Conservation (phyloP, 78 protist genomes). For the Parvularia atlantis region DNA sequence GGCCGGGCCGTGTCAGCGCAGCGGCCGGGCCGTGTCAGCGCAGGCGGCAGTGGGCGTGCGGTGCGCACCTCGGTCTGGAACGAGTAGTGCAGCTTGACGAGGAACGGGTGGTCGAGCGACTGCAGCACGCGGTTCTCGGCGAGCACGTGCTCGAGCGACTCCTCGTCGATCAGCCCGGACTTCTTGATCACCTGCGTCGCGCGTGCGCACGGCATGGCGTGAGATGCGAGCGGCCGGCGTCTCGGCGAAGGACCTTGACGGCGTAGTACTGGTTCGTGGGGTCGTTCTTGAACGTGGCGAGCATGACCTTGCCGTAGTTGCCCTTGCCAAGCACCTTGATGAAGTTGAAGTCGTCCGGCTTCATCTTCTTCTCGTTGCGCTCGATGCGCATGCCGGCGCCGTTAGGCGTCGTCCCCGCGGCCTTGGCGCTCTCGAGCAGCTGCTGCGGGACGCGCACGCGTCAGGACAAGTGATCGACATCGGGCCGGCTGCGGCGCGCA, state of each 20-base stretch:
- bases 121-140: slow-evolving; percentile 48
- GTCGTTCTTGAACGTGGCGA: slow-evolving; percentile 15
- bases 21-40: no score
- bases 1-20: no score
- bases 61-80: slow-evolving; percentile 53
- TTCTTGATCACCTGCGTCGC: no score
- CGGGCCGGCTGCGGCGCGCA: no score
- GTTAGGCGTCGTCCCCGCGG: no score
- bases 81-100: slow-evolving; percentile 55
- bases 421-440: no score
- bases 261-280: slow-evolving; percentile 26
- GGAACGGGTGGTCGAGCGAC: slow-evolving; percentile 44
- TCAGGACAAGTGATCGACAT: no score
- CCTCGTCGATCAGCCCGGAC: slow-evolving; percentile 28
- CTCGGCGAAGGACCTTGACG: slow-evolving; percentile 61
- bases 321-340: slow-evolving; percentile 67
- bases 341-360: slow-evolving; percentile 66
- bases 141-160: slow-evolving; percentile 57
- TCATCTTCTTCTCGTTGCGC: no score
- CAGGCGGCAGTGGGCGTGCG: not conserved
- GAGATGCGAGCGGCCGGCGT: no score
- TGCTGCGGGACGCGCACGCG: no score
- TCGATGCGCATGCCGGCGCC: no score
- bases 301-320: slow-evolving; percentile 70
- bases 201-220: no score